phyloP scores from a whole-genome alignment of 2,329 filamentous ascomycete genomes.

The Aphanoascus verrucosus region DNA sequence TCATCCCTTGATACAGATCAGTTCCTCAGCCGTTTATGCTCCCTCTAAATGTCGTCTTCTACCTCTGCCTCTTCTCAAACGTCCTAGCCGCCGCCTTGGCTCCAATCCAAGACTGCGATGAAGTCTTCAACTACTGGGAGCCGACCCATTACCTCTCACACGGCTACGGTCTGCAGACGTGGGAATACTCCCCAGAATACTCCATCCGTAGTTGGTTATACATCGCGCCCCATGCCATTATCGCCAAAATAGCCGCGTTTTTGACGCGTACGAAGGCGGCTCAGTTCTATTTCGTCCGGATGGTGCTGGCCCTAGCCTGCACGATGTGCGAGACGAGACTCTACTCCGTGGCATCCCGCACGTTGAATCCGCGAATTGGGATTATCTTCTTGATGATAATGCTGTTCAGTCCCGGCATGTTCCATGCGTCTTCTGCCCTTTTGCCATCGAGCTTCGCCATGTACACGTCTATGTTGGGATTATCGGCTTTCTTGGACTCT shows the following conservation, averaged over 20 bases:
- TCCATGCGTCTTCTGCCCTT: slow-evolving; percentile 77
- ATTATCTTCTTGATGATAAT: slow-evolving; percentile 71
- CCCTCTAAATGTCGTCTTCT: slow-evolving; percentile 66
- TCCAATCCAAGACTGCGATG: slow-evolving; percentile 95
- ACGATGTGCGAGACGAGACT: slow-evolving; percentile 72
- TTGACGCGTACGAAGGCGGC: slow-evolving; percentile 37
- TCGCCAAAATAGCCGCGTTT: slow-evolving; percentile 57
- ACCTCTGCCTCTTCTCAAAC: slow-evolving; percentile 64
- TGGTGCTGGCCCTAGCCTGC: slow-evolving; percentile 62
- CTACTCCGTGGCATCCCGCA: slow-evolving; percentile 64
- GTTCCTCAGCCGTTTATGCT: slow-evolving; percentile 47
- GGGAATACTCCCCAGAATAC: slow-evolving; percentile 95
- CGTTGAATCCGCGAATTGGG: slow-evolving; percentile 71
- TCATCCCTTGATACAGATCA: slow-evolving; percentile 19
- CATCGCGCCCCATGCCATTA: slow-evolving; percentile 62
- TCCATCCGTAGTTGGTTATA: slow-evolving; percentile 96
- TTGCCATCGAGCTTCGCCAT: slow-evolving; percentile 94
- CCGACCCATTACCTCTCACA: slow-evolving; percentile 88
- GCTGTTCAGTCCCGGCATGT: slow-evolving; percentile 78
- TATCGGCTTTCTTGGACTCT: slow-evolving; percentile 86
- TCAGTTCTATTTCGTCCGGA: slow-evolving; percentile 83
- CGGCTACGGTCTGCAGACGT: slow-evolving; percentile 88
- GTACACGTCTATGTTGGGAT: slow-evolving; percentile 80
- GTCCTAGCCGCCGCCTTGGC: slow-evolving; percentile 66
- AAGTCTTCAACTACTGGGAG: slow-evolving; percentile 99